Conservation (phyloP, 805 yeast species). For the Starmerella khaoyaiensis region DNA sequence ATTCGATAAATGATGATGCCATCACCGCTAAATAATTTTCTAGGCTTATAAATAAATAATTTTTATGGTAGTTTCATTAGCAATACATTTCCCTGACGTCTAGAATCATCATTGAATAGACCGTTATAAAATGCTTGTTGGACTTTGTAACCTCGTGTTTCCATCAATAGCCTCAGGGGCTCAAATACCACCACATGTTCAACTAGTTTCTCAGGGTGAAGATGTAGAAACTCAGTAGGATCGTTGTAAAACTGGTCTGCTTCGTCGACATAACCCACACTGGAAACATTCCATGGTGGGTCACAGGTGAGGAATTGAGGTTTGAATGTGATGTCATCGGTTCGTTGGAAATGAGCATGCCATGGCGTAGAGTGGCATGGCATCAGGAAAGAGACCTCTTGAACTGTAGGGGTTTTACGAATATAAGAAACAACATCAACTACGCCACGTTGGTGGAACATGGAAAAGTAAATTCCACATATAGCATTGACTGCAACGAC, state of each 20-base stretch:
- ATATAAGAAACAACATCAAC: conserved; percentile 50
- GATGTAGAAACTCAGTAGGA: conserved; percentile 44
- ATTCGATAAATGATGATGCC: conserved; percentile 22
- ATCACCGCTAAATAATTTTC: background rate
- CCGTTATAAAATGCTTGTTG: conserved; percentile 58
- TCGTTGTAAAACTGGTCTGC: conserved; percentile 71
- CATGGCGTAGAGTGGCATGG: conserved; percentile 98
- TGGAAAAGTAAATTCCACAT: conserved; percentile 42
- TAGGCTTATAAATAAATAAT: background rate
- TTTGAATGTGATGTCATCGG: conserved; percentile 25
- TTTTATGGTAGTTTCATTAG: conserved; percentile 33
- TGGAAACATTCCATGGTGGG: conserved; percentile 45
- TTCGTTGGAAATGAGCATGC: conserved; percentile 67
- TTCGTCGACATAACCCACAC: conserved; percentile 54
- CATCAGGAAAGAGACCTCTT: conserved; percentile 65
- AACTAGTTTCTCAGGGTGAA: conserved; percentile 31
- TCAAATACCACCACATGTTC: conserved; percentile 52
- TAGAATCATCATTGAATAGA: conserved; percentile 70
- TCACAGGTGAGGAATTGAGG: conserved; percentile 83
- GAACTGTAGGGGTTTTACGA: conserved; percentile 31
- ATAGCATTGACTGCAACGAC: conserved; percentile 28
- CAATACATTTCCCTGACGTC: conserved; percentile 68
- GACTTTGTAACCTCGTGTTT: conserved; percentile 24
- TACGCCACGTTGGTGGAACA: conserved; percentile 78
- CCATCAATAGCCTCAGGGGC: conserved; percentile 36